phyloP scores from a whole-genome alignment of 164 flowering plant genomes.

The Aristolochia californica region DNA sequence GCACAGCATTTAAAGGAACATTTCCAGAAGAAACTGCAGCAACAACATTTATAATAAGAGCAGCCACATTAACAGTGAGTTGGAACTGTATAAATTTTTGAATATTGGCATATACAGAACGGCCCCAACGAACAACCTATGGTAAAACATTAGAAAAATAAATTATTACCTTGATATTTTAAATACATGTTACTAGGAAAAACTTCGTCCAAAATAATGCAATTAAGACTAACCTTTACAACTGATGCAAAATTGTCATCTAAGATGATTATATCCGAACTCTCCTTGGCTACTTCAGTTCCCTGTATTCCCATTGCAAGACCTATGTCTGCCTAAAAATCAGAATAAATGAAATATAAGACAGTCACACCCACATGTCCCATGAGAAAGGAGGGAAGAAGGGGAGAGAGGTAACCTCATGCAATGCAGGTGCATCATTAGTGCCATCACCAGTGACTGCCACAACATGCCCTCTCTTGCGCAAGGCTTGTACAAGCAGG shows the following conservation, averaged over 20 bases:
- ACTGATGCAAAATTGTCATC: slow-evolving; percentile 94
- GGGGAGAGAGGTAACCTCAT: slow-evolving; percentile 46
- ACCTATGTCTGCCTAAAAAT: slow-evolving; percentile 83
- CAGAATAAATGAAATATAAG: slow-evolving; percentile 2
- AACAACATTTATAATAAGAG: slow-evolving; percentile 81
- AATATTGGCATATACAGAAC: slow-evolving; percentile 93
- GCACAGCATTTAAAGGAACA: slow-evolving; percentile 88
- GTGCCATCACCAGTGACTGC: slow-evolving; percentile 99
- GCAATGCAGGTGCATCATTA: slow-evolving; percentile 97
- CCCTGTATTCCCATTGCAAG: slow-evolving; percentile 96
- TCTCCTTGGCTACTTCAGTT: slow-evolving; percentile 98
- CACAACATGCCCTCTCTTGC: slow-evolving; percentile 67
- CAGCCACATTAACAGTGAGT: slow-evolving; percentile 93
- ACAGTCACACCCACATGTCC: not conserved
- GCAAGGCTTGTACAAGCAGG: slow-evolving; percentile 81
- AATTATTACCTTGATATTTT: not conserved
- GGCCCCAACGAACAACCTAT: slow-evolving; percentile 96
- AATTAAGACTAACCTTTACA: slow-evolving; percentile 55
- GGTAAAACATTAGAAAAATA: slow-evolving; percentile 1
- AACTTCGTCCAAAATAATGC: not conserved
- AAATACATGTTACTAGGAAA: not conserved
- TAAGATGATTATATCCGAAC: slow-evolving; percentile 91
- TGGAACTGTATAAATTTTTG: slow-evolving; percentile 97
- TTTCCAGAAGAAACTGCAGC: slow-evolving; percentile 78
- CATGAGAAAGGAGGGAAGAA: too few relatives aligned